phyloP scores from a whole-genome alignment of 202 grass and related monocot species.

The Saccharum hybrid region DNA sequence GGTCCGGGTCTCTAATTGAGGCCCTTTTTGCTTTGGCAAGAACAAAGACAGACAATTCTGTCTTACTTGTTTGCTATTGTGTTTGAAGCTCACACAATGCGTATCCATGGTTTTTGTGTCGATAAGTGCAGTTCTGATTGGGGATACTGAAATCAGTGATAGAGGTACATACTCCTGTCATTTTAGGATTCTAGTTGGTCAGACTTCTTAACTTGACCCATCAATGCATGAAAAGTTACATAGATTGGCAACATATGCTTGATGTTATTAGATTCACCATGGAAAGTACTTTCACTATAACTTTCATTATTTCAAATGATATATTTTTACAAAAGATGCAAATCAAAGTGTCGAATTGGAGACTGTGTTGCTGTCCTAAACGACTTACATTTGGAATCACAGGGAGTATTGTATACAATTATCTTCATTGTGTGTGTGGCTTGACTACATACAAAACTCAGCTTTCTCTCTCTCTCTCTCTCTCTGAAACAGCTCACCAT shows the following conservation, averaged over 20 bases:
- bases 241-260: background rate
- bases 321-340: no score
- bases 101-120: background rate
- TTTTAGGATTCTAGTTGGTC: background rate
- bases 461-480: background rate
- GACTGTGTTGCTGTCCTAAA: no score
- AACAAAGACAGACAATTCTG: background rate
- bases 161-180: background rate
- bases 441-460: background rate
- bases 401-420: background rate
- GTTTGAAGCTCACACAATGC: background rate
- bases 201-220: background rate
- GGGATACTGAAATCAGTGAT: background rate
- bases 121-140: background rate
- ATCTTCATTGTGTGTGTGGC: background rate
- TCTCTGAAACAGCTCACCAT: conserved; percentile 47
- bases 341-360: no score
- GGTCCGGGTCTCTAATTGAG: background rate
- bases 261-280: background rate
- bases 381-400: background rate
- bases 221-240: background rate
- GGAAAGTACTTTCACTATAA: background rate
- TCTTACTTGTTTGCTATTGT: background rate
- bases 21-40: background rate
- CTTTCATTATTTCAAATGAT: no score